Conservation (phyloP, 1,139 yeast species). For the Geotrichum carabidarum region DNA sequence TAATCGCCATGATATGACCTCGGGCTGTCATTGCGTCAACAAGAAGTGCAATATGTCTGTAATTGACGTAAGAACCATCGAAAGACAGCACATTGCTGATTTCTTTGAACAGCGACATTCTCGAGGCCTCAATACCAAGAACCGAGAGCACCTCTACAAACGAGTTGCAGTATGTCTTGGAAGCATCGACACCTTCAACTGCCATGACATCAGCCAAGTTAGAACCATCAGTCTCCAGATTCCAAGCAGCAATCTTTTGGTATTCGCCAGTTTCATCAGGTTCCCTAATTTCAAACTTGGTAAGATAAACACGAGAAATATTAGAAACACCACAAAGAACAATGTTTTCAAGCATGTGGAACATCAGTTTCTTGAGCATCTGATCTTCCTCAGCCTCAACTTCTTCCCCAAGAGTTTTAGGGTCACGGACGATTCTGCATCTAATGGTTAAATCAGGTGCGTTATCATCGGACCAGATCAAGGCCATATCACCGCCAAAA, state of each 20-base stretch:
- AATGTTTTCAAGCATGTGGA: constrained; percentile 92
- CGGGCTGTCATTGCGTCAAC: constrained; percentile 98
- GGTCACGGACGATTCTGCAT: constrained; percentile 97
- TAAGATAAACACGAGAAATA: constrained; percentile 83
- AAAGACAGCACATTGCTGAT: constrained; percentile 95
- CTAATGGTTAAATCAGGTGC: constrained; percentile 95
- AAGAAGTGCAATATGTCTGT: constrained; percentile 94
- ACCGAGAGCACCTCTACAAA: constrained; percentile 94
- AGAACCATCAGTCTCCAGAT: constrained; percentile 96
- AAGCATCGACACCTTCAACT: constrained; percentile 88
- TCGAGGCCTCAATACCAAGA: constrained; percentile 96
- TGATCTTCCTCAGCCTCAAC: constrained; percentile 97
- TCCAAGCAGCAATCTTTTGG: constrained; percentile 92
- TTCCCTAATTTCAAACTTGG: constrained; percentile 79
- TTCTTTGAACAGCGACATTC: constrained; percentile 89
- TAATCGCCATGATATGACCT: constrained; percentile 97
- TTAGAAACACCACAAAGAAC: constrained; percentile 95
- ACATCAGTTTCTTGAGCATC: constrained; percentile 89
- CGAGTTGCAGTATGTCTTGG: constrained; percentile 88
- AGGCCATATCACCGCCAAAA: constrained; percentile 91
- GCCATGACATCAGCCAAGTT: constrained; percentile 93
- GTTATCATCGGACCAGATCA: constrained; percentile 98
- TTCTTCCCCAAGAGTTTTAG: constrained; percentile 86
- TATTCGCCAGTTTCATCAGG: constrained; percentile 85
- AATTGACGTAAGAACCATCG: constrained; percentile 98